Conservation (phyloP, 768 basidiomycete genomes). For the Tephrocybe sp. region DNA sequence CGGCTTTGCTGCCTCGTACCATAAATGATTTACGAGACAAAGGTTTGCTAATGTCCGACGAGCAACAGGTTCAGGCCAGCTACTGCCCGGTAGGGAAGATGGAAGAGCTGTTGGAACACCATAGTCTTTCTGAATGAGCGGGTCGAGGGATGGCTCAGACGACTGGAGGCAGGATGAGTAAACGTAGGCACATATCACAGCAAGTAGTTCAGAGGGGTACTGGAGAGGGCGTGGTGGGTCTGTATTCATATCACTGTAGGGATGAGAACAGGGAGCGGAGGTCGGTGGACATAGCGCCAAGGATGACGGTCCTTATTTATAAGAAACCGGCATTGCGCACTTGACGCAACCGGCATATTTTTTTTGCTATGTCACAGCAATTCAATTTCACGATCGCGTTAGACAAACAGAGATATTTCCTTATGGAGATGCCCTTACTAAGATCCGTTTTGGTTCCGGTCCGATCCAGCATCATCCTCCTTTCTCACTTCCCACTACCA, state of each 20-base stretch:
- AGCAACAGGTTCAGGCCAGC: constrained; percentile 65
- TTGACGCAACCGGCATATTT: constrained; percentile 6
- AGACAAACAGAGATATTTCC: constrained; percentile 11
- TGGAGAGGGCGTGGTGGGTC: constrained; percentile 28
- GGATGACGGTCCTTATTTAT: constrained; percentile 5
- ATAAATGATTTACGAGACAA: constrained; percentile 73
- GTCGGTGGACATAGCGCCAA: neutral
- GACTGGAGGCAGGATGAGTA: constrained; percentile 63
- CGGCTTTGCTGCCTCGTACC: constrained; percentile 82
- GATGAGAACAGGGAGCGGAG: neutral
- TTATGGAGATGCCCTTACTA: constrained; percentile 4
- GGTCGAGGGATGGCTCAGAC: constrained; percentile 62
- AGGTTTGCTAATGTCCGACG: constrained; percentile 67
- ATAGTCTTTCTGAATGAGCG: constrained; percentile 47
- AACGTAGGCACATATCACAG: constrained; percentile 69
- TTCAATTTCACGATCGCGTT: constrained; percentile 5
- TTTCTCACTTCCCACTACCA: neutral
- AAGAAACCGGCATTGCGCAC: neutral
- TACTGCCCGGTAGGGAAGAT: constrained; percentile 67
- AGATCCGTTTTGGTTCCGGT: constrained; percentile 6
- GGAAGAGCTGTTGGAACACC: constrained; percentile 62
- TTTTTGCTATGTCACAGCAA: constrained; percentile 12
- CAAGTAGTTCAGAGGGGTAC: constrained; percentile 72
- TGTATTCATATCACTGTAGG: constrained; percentile 23
- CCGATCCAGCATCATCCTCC: neutral